Percentiles rank a stretch among this genome's conserved stretches.
Conservation (phyloP, 352 stramenopile species). For the Pseudoperonospora humuli region DNA sequence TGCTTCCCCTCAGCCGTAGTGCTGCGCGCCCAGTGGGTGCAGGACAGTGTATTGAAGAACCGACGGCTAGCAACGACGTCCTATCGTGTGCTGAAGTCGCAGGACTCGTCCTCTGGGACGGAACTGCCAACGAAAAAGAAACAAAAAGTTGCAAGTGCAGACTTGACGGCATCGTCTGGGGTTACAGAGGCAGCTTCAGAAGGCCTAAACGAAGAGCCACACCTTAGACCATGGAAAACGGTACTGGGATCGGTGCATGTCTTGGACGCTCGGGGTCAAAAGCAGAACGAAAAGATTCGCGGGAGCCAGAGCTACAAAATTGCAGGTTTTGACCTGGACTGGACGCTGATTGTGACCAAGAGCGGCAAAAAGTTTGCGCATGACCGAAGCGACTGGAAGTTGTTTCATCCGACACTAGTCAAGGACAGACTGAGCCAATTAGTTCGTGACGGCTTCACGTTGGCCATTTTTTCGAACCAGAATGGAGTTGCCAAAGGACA, state of each 20-base stretch:
- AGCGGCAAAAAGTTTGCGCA: constrained; percentile 76
- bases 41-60: constrained; percentile 29
- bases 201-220: constrained; percentile 2
- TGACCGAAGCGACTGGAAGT: constrained; percentile 66
- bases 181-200: neutral
- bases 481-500: constrained; percentile 79
- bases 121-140: constrained; percentile 14
- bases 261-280: constrained; percentile 32
- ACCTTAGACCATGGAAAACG: constrained; percentile 39
- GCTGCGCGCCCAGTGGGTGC: constrained; percentile 33
- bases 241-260: constrained; percentile 36
- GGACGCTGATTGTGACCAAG: constrained; percentile 78
- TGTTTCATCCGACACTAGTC: constrained; percentile 55
- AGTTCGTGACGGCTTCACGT: constrained; percentile 33
- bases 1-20: constrained; percentile 24
- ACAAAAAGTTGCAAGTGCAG: constrained; percentile 4
- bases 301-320: constrained; percentile 32
- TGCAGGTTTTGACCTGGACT: constrained; percentile 76
- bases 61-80: constrained; percentile 20
- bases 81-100: constrained; percentile 12
- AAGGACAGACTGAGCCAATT: constrained; percentile 42
- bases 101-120: neutral
- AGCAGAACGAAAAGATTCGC: constrained; percentile 10
- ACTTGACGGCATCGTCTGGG: constrained; percentile 5
- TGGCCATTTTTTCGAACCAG: constrained; percentile 82